Conservation (phyloP, 441 rosid species). For the Syzygium malaccense region DNA sequence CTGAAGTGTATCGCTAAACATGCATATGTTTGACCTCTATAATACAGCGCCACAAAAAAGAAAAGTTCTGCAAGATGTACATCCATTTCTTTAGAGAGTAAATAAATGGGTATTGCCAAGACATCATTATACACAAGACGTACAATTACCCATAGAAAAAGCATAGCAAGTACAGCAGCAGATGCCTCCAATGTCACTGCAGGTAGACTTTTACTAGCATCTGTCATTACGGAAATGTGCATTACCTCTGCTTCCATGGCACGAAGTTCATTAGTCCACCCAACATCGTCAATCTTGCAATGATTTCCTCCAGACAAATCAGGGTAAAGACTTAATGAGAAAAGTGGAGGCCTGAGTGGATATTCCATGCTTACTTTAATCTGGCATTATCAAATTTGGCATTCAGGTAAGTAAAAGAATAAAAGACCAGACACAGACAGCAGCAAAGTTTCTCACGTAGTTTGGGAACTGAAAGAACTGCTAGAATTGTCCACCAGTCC, state of each 20-base stretch:
- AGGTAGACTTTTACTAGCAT: not conserved
- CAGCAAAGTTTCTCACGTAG: not conserved
- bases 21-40: not conserved
- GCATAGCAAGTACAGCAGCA: not conserved
- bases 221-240: not conserved
- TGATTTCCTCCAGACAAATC: slow-evolving; percentile 23
- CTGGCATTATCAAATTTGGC: slow-evolving; percentile 30
- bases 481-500: not conserved
- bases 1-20: not conserved
- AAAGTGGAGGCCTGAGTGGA: slow-evolving; percentile 84
- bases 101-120: not conserved
- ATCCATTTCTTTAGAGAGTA: not conserved
- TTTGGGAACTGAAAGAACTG: not conserved
- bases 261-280: slow-evolving; percentile 65
- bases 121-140: not conserved
- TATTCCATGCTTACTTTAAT: slow-evolving; percentile 73
- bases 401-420: not conserved
- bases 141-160: not conserved
- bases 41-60: not conserved
- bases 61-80: not conserved
- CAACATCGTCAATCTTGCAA: slow-evolving; percentile 21
- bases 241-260: slow-evolving; percentile 92
- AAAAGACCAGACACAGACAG: not conserved
- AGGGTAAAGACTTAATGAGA: slow-evolving; percentile 41
- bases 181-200: not conserved